These are phyloP conservation scores for Pyrenochaeta sp. DNA, from an alignment of 2,329 filamentous ascomycete genomes.

Conservation along the genomic window DNA sequence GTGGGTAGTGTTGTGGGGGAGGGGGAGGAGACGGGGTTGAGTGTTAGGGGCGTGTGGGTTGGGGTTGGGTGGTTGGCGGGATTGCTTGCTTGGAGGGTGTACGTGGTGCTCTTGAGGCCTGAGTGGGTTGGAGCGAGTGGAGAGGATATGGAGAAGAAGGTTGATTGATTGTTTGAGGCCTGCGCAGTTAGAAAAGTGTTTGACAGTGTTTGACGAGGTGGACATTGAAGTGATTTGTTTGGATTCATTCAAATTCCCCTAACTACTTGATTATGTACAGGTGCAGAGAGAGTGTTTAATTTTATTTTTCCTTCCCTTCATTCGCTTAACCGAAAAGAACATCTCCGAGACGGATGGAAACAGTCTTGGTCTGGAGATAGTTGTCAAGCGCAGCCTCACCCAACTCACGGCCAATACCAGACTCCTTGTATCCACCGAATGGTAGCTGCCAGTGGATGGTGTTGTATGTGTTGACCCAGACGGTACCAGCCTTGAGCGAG, in stretches of 20 bases:
- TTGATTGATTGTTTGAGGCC: no score
- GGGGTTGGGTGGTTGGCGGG: no score
- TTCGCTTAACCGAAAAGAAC: conserved; percentile 57
- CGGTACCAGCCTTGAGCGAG: conserved; percentile 71
- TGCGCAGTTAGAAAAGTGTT: no score
- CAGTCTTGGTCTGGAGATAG: conserved; percentile 54
- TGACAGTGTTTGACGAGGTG: no score
- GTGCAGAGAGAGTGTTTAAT: conserved; percentile 4
- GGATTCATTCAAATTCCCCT: conserved; percentile 14
- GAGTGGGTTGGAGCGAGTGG: no score
- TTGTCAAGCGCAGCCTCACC: conserved; percentile 60
- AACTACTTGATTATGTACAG: conserved; percentile 18
- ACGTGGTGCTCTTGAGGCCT: no score
- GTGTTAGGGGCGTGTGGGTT: no score
- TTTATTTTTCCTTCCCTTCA: background rate
- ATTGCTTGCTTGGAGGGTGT: no score
- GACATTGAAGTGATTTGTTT: conserved; percentile 10
- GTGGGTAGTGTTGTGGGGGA: no score
- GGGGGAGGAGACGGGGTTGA: no score
- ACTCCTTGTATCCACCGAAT: conserved; percentile 61
- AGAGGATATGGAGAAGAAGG: no score
- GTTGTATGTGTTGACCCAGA: conserved; percentile 77
- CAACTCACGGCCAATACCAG: conserved; percentile 58
- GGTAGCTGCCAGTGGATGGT: conserved; percentile 71
- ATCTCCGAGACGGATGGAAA: conserved; percentile 58